Evolutionary conservation across 169 alveolate genomes (phyloP), one percentile per base, ranked within the genome.

Genomic region (Cyclospora cayetanensis): DNA sequence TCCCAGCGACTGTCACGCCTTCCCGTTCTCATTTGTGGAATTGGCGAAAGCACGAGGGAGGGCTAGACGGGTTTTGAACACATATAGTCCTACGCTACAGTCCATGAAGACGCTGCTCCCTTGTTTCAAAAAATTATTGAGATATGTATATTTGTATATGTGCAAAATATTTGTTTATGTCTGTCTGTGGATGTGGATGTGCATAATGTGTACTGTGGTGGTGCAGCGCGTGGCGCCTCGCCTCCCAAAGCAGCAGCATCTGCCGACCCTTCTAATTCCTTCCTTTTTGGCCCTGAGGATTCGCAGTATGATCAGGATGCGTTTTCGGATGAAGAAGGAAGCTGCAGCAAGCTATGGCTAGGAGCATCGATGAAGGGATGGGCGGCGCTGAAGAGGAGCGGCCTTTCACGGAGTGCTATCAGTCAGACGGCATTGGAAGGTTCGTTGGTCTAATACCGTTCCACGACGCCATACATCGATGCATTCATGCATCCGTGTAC

Each of bases 301-400:
- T 70, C 55, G 34, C 55, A 70, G 53, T 70, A 70, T 55, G 39
- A 34, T 55, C 46, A 4, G 25, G 83, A 70, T 18, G 52, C 34
- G 11, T 34, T 70, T 12, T 70, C 83, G 3, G 83, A 39, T 31
- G 83, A 70, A 11, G 83, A 70, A 22, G 11, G 27, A 29, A 70
- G 76, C 76, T 3, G 39, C 39, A 65, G 55, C 37, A 5, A 55
- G 29, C 34, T 18, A 3, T 70, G 12, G 25, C 34, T 5, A 35
- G 83, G 39, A 31, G 11, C 83, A 4, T 70, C 83, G 1, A 25
- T 31, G 0, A 70, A 39, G 53, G 83, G 83, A 27, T 70, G 83
- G 83, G 83, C 83, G 15, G 83, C 83, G 0, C 83, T 70, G 25
- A 70, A 37, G 53, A 70, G 83, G 29, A 35, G 55, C 15, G 53